Evolutionary conservation across 441 rosid species (phyloP).

Genomic region (Rhodomyrtus psidioides): DNA sequence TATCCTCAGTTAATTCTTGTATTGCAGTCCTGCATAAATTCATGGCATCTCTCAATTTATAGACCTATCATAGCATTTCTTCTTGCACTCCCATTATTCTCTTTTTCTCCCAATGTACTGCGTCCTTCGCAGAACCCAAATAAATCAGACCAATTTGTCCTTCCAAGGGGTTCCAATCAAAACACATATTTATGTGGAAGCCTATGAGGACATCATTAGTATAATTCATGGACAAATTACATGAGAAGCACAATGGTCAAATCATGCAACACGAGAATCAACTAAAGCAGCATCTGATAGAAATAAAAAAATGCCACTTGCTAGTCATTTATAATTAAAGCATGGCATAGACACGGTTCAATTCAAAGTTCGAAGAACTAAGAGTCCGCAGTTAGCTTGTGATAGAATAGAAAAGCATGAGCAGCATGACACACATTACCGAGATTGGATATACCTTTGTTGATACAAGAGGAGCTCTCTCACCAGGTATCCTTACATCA

Average conservation of each 20-base stretch:
- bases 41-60: neutral
- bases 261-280: neutral
- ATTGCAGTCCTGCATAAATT: neutral
- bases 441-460: slow-evolving; percentile 51
- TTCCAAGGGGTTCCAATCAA: neutral
- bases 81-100: neutral
- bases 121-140: neutral
- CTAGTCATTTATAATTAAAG: neutral
- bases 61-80: neutral
- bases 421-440: neutral
- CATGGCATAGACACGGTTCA: neutral
- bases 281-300: neutral
- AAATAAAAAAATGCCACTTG: neutral
- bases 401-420: neutral
- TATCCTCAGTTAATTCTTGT: neutral
- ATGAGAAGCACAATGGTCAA: neutral
- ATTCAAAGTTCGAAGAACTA: neutral
- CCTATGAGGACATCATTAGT: neutral
- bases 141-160: neutral
- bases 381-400: neutral
- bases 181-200: neutral
- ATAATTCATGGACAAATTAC: neutral
- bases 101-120: neutral
- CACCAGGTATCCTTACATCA: slow-evolving; percentile 84
- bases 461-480: slow-evolving; percentile 94